Evolutionary conservation across 2,329 filamentous ascomycete species (phyloP), one percentile per base, ranked within the genome.

Genomic region (Cladophialophora exuberans): DNA sequence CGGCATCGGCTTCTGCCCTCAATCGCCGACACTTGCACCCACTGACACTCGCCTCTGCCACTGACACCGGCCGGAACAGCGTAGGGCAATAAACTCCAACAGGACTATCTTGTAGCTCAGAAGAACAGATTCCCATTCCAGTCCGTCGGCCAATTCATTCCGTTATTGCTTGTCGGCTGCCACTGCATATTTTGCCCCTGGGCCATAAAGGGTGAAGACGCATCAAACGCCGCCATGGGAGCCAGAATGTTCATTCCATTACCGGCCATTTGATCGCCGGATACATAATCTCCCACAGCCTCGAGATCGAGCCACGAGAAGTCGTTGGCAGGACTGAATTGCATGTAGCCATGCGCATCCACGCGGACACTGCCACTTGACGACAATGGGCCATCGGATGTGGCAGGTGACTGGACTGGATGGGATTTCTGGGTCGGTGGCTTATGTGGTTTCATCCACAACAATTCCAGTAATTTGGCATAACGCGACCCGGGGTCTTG

Each of bases 241-340:
- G 48, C 54, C 11, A 64, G 46, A 10, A 60, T 46, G 28, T 56
- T 54, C 20, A 55, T 36, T 9, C 54, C 54, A 26, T 50, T 59
- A 20, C 49, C 52, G 3, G 55, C 31, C 25, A 65, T 51, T 43
- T 70, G 72, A 46, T 78, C 75, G 3, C 74, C 73, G 3, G 73
- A 76, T 17, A 78, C 79, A 62, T 81, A 83, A 58, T 84, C 81
- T 0, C 81, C 81, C 2, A 85, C 76, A 1, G 82, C 82, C 54
- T 81, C 79, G 4, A 85, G 69, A 63, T 85, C 81, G 1, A 83
- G 73, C 83, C 83, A 85, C 0, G 81, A 84, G 67, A 85, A 85
- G 38, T 82, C 79, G 47, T 83, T 80, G 1, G 78, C 72, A 47
- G 76, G 71, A 66, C 76, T 72, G 66, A 72, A 71, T 54, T 76